Conservation (phyloP, 1,284 basidiomycete genomes). For the Tilletia horrida region DNA sequence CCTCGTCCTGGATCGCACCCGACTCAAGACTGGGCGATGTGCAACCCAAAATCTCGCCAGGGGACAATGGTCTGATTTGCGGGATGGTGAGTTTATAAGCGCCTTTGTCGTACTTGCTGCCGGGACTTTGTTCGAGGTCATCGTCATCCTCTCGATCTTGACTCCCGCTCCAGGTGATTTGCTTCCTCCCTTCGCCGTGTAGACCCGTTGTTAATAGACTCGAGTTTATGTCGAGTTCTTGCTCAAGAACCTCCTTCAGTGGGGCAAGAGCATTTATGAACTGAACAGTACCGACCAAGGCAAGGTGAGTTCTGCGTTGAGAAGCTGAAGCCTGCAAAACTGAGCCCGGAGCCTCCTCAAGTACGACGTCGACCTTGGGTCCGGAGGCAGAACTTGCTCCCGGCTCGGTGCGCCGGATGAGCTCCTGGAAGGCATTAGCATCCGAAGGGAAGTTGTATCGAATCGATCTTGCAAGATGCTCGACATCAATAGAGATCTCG, state of each 20-base stretch:
- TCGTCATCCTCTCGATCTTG: background rate
- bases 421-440: slow-evolving; percentile 67
- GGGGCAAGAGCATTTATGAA: slow-evolving; percentile 52
- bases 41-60: slow-evolving; percentile 94
- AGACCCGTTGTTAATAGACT: slow-evolving; percentile 28
- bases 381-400: background rate
- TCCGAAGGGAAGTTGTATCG: slow-evolving; percentile 78
- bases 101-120: slow-evolving; percentile 27
- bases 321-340: background rate
- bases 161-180: slow-evolving; percentile 23
- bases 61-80: slow-evolving; percentile 85
- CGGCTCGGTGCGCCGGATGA: slow-evolving; percentile 26
- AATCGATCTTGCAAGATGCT: slow-evolving; percentile 76
- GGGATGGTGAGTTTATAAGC: slow-evolving; percentile 63
- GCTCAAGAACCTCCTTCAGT: slow-evolving; percentile 40
- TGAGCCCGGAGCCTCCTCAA: slow-evolving; percentile 19
- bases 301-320: slow-evolving; percentile 35
- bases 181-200: slow-evolving; percentile 21
- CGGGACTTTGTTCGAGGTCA: slow-evolving; percentile 17
- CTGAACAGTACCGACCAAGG: slow-evolving; percentile 52
- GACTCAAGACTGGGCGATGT: slow-evolving; percentile 75
- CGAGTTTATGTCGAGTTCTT: slow-evolving; percentile 27
- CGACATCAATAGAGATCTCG: slow-evolving; percentile 87
- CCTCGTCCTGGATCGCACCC: slow-evolving; percentile 22
- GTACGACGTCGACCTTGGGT: slow-evolving; percentile 27